phyloP scores from a whole-genome alignment of 2,329 filamentous ascomycete genomes.

The Karstenula rhodostoma region DNA sequence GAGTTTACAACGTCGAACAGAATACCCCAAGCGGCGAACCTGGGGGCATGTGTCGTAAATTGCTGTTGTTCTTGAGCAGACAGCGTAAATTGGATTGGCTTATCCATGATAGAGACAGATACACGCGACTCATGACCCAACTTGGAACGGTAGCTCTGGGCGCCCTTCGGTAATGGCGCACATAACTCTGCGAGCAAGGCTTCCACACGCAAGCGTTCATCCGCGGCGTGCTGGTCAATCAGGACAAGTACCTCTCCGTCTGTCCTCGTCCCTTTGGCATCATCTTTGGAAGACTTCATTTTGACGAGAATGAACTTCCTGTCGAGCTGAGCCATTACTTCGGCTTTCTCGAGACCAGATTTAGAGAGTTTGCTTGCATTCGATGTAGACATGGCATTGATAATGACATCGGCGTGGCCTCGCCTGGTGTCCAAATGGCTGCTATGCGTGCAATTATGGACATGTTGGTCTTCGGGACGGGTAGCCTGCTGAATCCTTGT shows the following conservation, averaged over 20 bases:
- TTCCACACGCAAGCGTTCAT: conserved; percentile 86
- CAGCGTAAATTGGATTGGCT: conserved; percentile 71
- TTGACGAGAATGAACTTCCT: conserved; percentile 84
- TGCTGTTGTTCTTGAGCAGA: conserved; percentile 66
- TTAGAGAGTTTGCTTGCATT: conserved; percentile 64
- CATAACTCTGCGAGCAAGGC: conserved; percentile 69
- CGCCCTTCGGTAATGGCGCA: conserved; percentile 28
- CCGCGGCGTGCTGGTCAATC: conserved; percentile 93
- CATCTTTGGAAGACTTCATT: conserved; percentile 48
- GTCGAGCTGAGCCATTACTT: conserved; percentile 84
- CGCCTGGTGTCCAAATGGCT: conserved; percentile 21
- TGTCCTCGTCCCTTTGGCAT: conserved; percentile 1
- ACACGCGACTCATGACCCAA: conserved; percentile 44
- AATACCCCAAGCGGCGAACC: conserved; percentile 80
- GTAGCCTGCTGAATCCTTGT: conserved; percentile 52
- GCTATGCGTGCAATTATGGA: conserved; percentile 7
- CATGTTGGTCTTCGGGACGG: conserved; percentile 26
- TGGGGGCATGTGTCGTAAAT: conserved; percentile 61
- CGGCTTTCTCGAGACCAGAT: conserved; percentile 57
- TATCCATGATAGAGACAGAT: conserved; percentile 49
- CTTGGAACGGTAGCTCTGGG: conserved; percentile 36
- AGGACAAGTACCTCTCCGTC: conserved; percentile 66
- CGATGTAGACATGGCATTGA: conserved; percentile 34
- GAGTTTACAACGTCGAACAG: conserved; percentile 61
- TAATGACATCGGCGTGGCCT: conserved; percentile 27